These are phyloP conservation scores for Crepidotus variabilis DNA, from an alignment of 768 basidiomycete genomes.

Conservation along the genomic window DNA sequence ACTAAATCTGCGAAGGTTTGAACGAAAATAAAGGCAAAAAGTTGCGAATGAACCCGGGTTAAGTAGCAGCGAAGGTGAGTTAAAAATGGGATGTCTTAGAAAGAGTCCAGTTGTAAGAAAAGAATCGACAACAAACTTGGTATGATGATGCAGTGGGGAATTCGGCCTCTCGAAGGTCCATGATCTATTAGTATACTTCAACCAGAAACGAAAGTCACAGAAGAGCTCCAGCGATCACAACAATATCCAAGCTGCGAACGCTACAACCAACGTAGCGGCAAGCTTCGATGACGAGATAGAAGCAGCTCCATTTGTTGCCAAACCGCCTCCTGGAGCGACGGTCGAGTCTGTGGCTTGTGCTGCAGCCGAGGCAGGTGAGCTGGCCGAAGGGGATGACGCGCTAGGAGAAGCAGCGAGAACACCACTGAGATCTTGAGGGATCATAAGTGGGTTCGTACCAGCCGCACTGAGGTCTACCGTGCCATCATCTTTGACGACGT, in stretches of 20 bases:
- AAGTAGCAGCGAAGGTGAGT: conserved; percentile 16
- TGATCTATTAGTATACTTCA: conserved; percentile 9
- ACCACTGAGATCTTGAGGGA: conserved; percentile 55
- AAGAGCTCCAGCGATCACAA: conserved; percentile 30
- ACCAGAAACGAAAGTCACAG: not conserved
- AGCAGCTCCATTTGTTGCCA: conserved; percentile 39
- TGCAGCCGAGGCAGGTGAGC: conserved; percentile 17
- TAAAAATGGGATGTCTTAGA: not conserved
- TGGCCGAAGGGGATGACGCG: conserved; percentile 19
- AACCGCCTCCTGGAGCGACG: conserved; percentile 18
- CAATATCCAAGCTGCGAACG: conserved; percentile 42
- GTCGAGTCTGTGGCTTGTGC: conserved; percentile 24
- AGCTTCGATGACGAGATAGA: conserved; percentile 44
- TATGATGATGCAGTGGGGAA: conserved; percentile 20
- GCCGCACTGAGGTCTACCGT: conserved; percentile 43
- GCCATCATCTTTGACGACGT: conserved; percentile 48
- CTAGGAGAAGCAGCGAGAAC: conserved; percentile 33
- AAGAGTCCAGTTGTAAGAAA: not conserved
- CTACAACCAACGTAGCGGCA: conserved; percentile 45
- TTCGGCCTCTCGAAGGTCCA: conserved; percentile 24
- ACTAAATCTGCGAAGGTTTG: conserved; percentile 8
- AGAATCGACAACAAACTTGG: conserved; percentile 14
- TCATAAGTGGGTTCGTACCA: conserved; percentile 45
- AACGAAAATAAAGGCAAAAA: conserved; percentile 9
- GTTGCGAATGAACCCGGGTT: conserved; percentile 3